phyloP scores from a whole-genome alignment of 257 asterid species.

The Cordia subcordata region DNA sequence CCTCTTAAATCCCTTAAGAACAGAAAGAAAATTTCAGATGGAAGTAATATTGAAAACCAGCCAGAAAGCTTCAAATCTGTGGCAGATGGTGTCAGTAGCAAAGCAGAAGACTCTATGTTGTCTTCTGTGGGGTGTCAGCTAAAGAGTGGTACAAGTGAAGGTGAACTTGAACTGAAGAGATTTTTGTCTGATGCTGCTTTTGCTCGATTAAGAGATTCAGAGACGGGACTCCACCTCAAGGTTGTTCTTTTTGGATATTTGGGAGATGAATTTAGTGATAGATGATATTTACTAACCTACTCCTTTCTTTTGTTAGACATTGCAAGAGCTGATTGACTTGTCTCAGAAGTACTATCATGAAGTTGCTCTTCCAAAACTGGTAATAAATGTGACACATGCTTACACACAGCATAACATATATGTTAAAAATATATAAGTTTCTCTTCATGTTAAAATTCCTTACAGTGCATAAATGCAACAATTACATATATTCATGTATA shows the following conservation, averaged over 20 bases:
- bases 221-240: conserved; percentile 88
- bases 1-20: conserved; percentile 83
- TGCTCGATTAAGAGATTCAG: conserved; percentile 72
- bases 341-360: conserved; percentile 3
- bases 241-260: conserved; percentile 27
- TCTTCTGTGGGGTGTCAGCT: conserved; percentile 42
- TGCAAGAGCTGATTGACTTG: conserved; percentile 70
- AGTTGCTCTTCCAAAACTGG: conserved; percentile 83
- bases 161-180: conserved; percentile 54
- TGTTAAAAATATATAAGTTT: too few species aligned
- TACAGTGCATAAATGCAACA: too few species aligned
- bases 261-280: conserved; percentile 7
- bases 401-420: too few species aligned
- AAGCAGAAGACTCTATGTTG: conserved; percentile 32
- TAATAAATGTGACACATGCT: conserved; percentile 29
- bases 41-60: conserved; percentile 35
- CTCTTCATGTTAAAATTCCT: conserved; percentile 3
- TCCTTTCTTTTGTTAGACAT: conserved; percentile 51
- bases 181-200: conserved; percentile 69
- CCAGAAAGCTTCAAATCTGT: conserved; percentile 33
- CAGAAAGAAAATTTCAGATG: conserved; percentile 62
- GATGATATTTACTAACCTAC: conserved; percentile 26
- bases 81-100: conserved; percentile 40
- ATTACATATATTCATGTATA: background rate
- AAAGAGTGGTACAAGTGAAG: conserved; percentile 45